Conservation (phyloP, 192 early-diverging fungal species). For the Backusella circina region DNA sequence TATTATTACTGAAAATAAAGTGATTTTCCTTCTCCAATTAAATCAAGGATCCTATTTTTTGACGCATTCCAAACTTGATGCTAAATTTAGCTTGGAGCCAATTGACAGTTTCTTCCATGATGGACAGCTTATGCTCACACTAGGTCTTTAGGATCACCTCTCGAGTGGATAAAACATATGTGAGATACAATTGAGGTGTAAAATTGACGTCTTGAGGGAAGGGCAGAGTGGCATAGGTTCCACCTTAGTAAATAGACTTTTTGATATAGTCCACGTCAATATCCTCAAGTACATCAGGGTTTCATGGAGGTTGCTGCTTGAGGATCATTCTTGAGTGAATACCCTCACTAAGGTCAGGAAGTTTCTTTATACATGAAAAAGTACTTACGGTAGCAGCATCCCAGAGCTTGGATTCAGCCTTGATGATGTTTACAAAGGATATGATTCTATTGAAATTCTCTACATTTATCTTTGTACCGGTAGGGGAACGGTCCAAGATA, state of each 20-base stretch:
- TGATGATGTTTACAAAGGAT: slow-evolving; percentile 73
- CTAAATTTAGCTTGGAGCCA: neutral
- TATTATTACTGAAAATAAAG: neutral
- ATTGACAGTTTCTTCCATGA: neutral
- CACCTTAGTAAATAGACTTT: slow-evolving; percentile 44
- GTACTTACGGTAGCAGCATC: slow-evolving; percentile 56
- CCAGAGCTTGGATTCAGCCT: slow-evolving; percentile 78
- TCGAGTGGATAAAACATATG: neutral
- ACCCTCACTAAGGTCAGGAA: slow-evolving; percentile 86
- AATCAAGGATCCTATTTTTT: neutral
- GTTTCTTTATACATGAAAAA: slow-evolving; percentile 28
- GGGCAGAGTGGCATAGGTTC: slow-evolving; percentile 48
- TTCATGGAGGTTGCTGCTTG: slow-evolving; percentile 68
- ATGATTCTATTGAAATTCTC: slow-evolving; percentile 72
- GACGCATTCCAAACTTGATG: neutral
- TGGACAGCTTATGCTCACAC: neutral
- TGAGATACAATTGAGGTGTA: neutral
- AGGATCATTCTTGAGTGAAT: slow-evolving; percentile 74
- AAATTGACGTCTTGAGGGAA: neutral
- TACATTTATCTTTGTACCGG: slow-evolving; percentile 82
- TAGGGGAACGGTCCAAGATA: slow-evolving; percentile 74
- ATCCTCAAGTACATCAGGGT: slow-evolving; percentile 52
- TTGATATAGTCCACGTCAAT: slow-evolving; percentile 26
- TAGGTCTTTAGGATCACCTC: neutral
- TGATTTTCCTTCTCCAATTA: neutral